Conservation (phyloP, 2,329 filamentous ascomycete species). For the Didymella glomerata region DNA sequence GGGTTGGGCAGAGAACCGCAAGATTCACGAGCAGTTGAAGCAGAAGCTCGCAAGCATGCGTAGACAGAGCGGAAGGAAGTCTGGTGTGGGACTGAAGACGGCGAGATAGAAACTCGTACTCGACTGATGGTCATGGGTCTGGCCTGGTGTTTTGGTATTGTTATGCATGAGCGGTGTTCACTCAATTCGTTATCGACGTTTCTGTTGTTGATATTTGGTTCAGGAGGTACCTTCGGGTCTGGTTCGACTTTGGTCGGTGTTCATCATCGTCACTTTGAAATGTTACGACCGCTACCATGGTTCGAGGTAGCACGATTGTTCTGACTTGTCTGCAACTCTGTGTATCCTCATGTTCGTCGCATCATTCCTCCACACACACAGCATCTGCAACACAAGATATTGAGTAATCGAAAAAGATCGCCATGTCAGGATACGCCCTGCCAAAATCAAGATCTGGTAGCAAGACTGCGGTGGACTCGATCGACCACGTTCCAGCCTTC, state of each 20-base stretch:
- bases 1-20: slow-evolving; percentile 61
- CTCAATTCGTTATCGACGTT: background rate
- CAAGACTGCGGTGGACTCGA: background rate
- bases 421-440: background rate
- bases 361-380: no score
- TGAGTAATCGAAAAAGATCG: background rate
- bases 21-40: slow-evolving; percentile 57
- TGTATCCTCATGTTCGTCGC: background rate
- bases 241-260: background rate
- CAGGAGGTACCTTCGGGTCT: background rate
- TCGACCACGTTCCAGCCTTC: background rate
- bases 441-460: background rate
- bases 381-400: background rate
- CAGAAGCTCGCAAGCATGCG: slow-evolving; percentile 58
- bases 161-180: slow-evolving; percentile 36
- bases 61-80: slow-evolving; percentile 32
- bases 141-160: slow-evolving; percentile 18
- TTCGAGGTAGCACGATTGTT: background rate
- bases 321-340: background rate
- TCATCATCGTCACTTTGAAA: background rate
- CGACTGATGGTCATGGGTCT: slow-evolving; percentile 35
- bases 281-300: background rate
- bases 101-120: slow-evolving; percentile 24
- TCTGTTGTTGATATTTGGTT: background rate
- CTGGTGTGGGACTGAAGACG: slow-evolving; percentile 28